A percentile compares a stretch with the other conserved stretches of the same genome.
Conservation (phyloP, 2,329 filamentous ascomycete genomes). For the Neonectria faginata region DNA sequence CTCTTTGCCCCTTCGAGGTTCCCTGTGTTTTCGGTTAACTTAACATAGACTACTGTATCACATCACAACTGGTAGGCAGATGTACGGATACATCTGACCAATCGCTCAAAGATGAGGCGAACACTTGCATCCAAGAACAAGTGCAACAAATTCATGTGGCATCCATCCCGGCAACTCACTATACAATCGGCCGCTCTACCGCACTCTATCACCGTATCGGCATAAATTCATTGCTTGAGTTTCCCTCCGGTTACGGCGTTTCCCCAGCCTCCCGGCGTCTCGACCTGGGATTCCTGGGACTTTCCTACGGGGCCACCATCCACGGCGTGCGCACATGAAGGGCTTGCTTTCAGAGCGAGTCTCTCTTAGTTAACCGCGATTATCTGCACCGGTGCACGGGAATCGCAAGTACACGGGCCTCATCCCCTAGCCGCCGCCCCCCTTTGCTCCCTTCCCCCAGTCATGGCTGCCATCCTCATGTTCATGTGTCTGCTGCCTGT, state of each 20-base stretch:
- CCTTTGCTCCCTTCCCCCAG: constrained; percentile 29
- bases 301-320: constrained; percentile 13
- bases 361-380: constrained; percentile 15
- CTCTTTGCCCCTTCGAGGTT: background rate
- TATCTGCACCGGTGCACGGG: constrained; percentile 33
- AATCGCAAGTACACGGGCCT: constrained; percentile 26
- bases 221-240: background rate
- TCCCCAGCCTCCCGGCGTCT: constrained; percentile 39
- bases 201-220: background rate
- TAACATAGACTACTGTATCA: background rate
- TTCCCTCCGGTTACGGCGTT: constrained; percentile 27
- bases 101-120: background rate
- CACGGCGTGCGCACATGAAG: background rate
- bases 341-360: background rate
- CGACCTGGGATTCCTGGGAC: constrained; percentile 21
- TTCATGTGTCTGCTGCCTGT: constrained; percentile 20
- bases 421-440: constrained; percentile 18
- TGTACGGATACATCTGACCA: background rate
- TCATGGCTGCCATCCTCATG: constrained; percentile 8
- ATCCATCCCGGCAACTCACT: background rate
- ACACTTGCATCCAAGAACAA: background rate
- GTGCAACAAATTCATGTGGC: constrained; percentile 1
- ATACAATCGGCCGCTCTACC: constrained; percentile 8
- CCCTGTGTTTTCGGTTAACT: background rate
- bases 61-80: background rate